These are phyloP conservation scores for Trichophyton verrucosum DNA, from an alignment of 2,329 filamentous ascomycete species.

Conservation along the genomic window DNA sequence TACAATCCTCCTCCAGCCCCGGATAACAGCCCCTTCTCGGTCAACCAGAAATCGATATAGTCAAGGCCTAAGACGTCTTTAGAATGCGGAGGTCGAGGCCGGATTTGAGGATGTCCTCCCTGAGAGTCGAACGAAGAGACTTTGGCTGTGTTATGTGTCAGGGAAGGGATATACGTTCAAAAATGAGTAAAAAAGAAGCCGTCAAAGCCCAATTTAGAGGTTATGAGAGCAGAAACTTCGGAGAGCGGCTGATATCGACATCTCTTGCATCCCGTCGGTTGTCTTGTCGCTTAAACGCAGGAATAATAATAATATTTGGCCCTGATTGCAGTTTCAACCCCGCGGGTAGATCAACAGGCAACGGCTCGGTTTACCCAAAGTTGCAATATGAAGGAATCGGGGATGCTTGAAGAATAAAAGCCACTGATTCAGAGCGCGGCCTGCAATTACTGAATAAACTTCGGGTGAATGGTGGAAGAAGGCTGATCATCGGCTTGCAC, in stretches of 20 bases:
- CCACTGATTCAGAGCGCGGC: not conserved
- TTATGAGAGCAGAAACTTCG: not conserved
- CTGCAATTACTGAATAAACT: not conserved
- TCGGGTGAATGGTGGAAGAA: constrained; percentile 1
- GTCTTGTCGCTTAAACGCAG: not conserved
- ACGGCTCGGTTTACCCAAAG: constrained; percentile 1
- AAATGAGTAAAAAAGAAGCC: not conserved
- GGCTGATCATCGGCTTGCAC: not conserved
- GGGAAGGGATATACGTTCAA: not conserved
- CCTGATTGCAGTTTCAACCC: not conserved
- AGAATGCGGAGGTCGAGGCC: not conserved
- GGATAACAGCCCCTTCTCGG: not conserved
- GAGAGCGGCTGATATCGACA: not conserved
- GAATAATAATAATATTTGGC: not conserved
- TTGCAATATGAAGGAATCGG: not conserved
- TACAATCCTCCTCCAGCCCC: constrained; percentile 1
- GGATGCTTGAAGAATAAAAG: constrained; percentile 1
- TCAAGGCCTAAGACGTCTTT: not conserved
- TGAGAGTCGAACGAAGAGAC: not conserved
- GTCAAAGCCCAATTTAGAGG: not conserved
- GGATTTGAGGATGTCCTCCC: not conserved
- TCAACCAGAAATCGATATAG: not conserved
- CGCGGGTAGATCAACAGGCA: constrained; percentile 1
- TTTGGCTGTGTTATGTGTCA: not conserved
- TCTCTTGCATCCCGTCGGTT: constrained; percentile 1